Conservation (phyloP, 2,329 filamentous ascomycete genomes). For the Geosmithia morbida region DNA sequence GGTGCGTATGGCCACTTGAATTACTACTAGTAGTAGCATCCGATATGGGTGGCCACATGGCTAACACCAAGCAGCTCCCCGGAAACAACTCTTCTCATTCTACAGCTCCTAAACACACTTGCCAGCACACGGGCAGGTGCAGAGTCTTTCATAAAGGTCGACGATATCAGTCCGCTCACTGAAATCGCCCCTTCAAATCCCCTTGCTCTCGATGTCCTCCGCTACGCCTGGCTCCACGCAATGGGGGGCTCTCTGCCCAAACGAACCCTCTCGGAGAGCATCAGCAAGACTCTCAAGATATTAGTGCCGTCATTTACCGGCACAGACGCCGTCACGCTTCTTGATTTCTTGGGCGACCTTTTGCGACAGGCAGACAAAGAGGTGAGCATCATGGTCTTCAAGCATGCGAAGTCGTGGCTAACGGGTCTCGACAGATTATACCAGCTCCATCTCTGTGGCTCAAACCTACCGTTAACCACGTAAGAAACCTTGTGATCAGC, state of each 20-base stretch:
- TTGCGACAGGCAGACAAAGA: constrained; percentile 31
- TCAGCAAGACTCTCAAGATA: constrained; percentile 30
- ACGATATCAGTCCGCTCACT: constrained; percentile 38
- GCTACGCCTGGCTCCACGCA: constrained; percentile 40
- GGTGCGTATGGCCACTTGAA: constrained; percentile 19
- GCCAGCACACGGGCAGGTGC: constrained; percentile 37
- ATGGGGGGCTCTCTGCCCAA: constrained; percentile 17
- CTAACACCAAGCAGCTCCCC: constrained; percentile 24
- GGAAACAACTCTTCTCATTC: constrained; percentile 34
- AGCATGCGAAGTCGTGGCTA: background rate
- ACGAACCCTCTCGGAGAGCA: constrained; percentile 17
- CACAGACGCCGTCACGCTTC: constrained; percentile 44
- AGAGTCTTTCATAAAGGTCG: constrained; percentile 26
- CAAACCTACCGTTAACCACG: constrained; percentile 24
- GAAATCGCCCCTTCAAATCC: constrained; percentile 41
- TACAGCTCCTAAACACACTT: constrained; percentile 43
- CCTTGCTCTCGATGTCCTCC: constrained; percentile 38
- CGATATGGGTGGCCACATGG: background rate
- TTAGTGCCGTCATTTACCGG: constrained; percentile 39
- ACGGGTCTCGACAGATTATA: constrained; percentile 21
- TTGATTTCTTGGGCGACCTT: constrained; percentile 39
- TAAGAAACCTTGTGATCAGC: constrained; percentile 37
- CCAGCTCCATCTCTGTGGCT: constrained; percentile 41
- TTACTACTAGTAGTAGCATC: background rate
- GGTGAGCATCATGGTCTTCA: constrained; percentile 18